Evolutionary conservation across 805 yeast species (phyloP).

Genomic region (Metschnikowia cubensis): DNA sequence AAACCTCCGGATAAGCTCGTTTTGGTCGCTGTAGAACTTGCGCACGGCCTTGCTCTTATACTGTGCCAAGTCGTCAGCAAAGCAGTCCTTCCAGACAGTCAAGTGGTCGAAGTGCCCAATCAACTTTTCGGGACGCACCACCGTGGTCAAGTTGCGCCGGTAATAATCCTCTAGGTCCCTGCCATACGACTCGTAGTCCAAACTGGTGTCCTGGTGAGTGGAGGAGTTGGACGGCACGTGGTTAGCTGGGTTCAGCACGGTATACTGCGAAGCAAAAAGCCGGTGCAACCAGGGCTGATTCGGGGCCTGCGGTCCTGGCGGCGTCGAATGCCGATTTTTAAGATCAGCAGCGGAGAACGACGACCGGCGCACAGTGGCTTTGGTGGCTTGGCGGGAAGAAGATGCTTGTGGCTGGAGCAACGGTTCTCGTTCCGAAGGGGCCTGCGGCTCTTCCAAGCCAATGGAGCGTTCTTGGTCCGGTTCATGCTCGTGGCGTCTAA

Average conservation of each 20-base stretch:
- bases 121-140: constrained; percentile 30
- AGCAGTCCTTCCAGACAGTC: constrained; percentile 30
- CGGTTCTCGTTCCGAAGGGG: not conserved
- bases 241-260: constrained; percentile 28
- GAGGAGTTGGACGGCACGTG: constrained; percentile 10
- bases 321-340: constrained; percentile 2
- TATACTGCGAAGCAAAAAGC: constrained; percentile 25
- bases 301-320: not conserved
- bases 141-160: constrained; percentile 21
- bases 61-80: constrained; percentile 14
- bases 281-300: constrained; percentile 26
- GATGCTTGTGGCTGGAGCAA: not conserved
- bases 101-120: constrained; percentile 30
- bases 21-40: constrained; percentile 54
- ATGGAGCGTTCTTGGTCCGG: not conserved
- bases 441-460: not conserved
- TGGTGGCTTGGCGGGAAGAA: not conserved
- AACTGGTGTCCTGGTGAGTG: constrained; percentile 6
- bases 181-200: constrained; percentile 5
- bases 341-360: constrained; percentile 17
- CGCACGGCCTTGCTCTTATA: constrained; percentile 27
- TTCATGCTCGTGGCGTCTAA: not conserved
- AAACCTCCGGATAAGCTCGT: constrained; percentile 53
- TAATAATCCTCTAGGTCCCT: constrained; percentile 23
- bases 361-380: constrained; percentile 8